These are phyloP conservation scores for Xylaria acuta DNA, from an alignment of 495 filamentous ascomycete genomes.

Conservation along the genomic window DNA sequence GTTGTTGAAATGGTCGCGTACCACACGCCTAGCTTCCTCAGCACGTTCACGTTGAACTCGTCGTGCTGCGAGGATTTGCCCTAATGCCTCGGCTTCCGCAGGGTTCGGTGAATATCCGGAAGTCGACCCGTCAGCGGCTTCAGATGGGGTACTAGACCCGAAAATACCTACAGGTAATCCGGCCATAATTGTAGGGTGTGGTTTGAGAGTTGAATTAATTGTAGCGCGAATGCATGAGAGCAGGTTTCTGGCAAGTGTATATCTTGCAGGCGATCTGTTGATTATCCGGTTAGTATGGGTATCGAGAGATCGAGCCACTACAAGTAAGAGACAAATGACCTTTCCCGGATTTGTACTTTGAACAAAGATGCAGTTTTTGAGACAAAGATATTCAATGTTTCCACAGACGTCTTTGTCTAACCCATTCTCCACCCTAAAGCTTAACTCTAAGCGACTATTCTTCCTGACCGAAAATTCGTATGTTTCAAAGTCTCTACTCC, in stretches of 20 bases:
- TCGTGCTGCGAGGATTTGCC: background rate
- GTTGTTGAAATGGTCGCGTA: slow-evolving; percentile 18
- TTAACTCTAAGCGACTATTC: background rate
- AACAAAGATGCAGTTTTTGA: background rate
- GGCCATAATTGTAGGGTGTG: background rate
- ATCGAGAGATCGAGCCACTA: background rate
- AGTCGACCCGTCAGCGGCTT: no score
- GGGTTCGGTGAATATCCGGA: background rate
- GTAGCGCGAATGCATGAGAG: background rate
- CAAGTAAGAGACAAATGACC: background rate
- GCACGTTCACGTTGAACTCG: background rate
- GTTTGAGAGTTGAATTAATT: background rate
- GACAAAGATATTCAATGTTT: background rate
- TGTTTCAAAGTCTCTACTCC: background rate
- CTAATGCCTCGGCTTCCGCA: background rate
- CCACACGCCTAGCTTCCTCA: background rate
- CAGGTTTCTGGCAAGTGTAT: background rate
- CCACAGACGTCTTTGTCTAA: background rate
- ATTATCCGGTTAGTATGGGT: background rate
- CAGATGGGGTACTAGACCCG: background rate
- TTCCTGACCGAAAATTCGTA: no score
- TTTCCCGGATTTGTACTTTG: background rate
- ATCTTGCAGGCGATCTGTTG: background rate
- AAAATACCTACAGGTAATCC: background rate
- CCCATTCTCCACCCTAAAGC: background rate